Conservation (phyloP, 129 eudicot species). For the Erigeron canadensis region DNA sequence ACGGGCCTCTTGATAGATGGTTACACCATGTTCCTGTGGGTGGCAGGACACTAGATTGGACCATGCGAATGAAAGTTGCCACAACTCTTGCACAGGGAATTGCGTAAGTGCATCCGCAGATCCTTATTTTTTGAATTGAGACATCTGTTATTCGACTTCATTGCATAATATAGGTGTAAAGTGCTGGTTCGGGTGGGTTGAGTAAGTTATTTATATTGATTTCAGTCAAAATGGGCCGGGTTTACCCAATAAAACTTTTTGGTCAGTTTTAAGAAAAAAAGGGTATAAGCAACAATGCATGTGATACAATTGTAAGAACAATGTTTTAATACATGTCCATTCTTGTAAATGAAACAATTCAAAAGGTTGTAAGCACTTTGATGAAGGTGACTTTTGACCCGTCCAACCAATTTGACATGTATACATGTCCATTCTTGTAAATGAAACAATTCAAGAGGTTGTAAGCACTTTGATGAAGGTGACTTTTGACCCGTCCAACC, state of each 20-base stretch:
- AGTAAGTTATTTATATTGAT: neutral
- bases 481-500: neutral
- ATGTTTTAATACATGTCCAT: neutral
- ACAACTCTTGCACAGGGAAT: slow-evolving; percentile 94
- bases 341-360: neutral
- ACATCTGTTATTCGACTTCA: neutral
- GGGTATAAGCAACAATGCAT: neutral
- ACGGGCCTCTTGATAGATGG: slow-evolving; percentile 92
- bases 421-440: neutral
- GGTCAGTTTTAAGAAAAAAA: neutral
- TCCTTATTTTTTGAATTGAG: slow-evolving; percentile 2
- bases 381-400: neutral
- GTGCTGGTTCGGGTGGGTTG: neutral
- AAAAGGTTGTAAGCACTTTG: neutral
- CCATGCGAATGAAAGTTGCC: slow-evolving; percentile 90
- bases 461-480: neutral
- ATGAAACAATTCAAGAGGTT: neutral
- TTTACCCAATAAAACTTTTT: neutral
- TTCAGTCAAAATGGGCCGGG: neutral
- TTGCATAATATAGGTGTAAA: neutral
- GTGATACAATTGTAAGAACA: neutral
- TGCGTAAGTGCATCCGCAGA: slow-evolving; percentile 62
- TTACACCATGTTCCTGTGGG: slow-evolving; percentile 87
- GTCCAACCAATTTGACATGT: neutral
- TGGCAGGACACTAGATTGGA: slow-evolving; percentile 86